These are phyloP conservation scores for Aspergillus campestris DNA, from an alignment of 495 filamentous ascomycete genomes.

Conservation along the genomic window DNA sequence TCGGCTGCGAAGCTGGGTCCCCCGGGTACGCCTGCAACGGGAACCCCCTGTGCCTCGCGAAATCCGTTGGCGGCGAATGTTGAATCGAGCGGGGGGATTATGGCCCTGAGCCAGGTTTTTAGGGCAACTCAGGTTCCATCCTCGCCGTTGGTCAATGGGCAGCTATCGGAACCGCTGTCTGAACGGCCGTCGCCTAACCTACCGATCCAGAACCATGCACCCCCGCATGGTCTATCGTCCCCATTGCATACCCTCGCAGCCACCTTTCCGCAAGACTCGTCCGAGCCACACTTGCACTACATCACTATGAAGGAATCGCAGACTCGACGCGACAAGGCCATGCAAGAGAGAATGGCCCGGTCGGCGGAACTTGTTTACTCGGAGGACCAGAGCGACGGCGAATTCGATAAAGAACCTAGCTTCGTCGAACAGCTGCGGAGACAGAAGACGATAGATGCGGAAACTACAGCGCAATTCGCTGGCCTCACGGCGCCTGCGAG, in stretches of 20 bases:
- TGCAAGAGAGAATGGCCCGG: slow-evolving; percentile 32
- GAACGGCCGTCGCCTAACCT: slow-evolving; percentile 47
- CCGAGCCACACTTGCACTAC: slow-evolving; percentile 40
- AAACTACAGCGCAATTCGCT: slow-evolving; percentile 32
- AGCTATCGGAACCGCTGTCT: slow-evolving; percentile 33
- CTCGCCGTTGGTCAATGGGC: slow-evolving; percentile 36
- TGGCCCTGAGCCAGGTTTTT: slow-evolving; percentile 45
- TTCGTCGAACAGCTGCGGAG: slow-evolving; percentile 33
- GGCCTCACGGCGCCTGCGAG: slow-evolving; percentile 29
- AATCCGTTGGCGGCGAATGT: slow-evolving; percentile 39
- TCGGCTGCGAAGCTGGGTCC: slow-evolving; percentile 28
- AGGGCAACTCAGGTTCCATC: slow-evolving; percentile 45
- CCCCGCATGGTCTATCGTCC: slow-evolving; percentile 33
- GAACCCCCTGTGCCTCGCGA: slow-evolving; percentile 34
- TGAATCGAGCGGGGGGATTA: slow-evolving; percentile 33
- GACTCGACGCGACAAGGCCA: slow-evolving; percentile 21
- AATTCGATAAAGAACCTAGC: slow-evolving; percentile 39
- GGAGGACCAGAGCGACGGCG: slow-evolving; percentile 36
- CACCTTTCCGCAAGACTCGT: slow-evolving; percentile 30
- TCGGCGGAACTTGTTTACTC: slow-evolving; percentile 30
- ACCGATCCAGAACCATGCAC: slow-evolving; percentile 32
- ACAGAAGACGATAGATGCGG: slow-evolving; percentile 27
- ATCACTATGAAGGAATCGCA: slow-evolving; percentile 47
- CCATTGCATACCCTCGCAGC: slow-evolving; percentile 16
- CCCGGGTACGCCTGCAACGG: slow-evolving; percentile 15